Evolutionary conservation across 2,329 filamentous ascomycete species (phyloP).

Genomic region (Aspergillus sp.): DNA sequence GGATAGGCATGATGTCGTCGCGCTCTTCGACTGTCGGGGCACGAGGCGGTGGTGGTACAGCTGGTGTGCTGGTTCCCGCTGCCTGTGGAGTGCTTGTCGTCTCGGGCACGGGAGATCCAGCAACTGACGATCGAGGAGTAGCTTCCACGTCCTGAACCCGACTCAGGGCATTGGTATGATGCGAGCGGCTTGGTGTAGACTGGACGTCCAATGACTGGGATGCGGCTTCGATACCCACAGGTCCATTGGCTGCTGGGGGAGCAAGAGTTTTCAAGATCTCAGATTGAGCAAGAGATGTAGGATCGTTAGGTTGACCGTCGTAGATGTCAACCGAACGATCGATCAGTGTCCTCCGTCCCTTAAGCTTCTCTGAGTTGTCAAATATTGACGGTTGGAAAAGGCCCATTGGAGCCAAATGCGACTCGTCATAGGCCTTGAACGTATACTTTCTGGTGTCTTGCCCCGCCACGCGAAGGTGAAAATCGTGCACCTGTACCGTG

Average conservation of each 20-base stretch:
- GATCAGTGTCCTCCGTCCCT: constrained; percentile 69
- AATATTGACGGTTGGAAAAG: constrained; percentile 85
- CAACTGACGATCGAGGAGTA: constrained; percentile 77
- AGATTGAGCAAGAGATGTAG: constrained; percentile 73
- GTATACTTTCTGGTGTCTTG: constrained; percentile 86
- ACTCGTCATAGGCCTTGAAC: constrained; percentile 96
- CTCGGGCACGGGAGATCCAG: constrained; percentile 80
- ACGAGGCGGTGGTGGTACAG: constrained; percentile 30
- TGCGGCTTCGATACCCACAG: constrained; percentile 32
- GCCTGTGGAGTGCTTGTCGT: constrained; percentile 58
- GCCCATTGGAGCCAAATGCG: constrained; percentile 90
- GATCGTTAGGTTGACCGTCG: constrained; percentile 86
- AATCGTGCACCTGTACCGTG: constrained; percentile 78
- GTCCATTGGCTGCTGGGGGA: constrained; percentile 26
- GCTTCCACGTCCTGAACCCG: constrained; percentile 61
- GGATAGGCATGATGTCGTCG: constrained; percentile 72
- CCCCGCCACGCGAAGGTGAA: constrained; percentile 79
- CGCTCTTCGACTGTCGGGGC: constrained; percentile 50
- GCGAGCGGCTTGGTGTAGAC: constrained; percentile 44
- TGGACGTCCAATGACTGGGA: constrained; percentile 22
- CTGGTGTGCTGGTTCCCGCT: constrained; percentile 36
- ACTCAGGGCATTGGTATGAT: constrained; percentile 61
- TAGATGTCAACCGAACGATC: constrained; percentile 89
- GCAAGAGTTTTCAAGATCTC: constrained; percentile 50
- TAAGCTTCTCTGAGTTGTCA: constrained; percentile 70